A percentile compares a stretch with the other conserved stretches of the same genome.
Evolutionary conservation across 108 stramenopile species (phyloP).

Genomic region (Pseudonitzschia multistriata): DNA sequence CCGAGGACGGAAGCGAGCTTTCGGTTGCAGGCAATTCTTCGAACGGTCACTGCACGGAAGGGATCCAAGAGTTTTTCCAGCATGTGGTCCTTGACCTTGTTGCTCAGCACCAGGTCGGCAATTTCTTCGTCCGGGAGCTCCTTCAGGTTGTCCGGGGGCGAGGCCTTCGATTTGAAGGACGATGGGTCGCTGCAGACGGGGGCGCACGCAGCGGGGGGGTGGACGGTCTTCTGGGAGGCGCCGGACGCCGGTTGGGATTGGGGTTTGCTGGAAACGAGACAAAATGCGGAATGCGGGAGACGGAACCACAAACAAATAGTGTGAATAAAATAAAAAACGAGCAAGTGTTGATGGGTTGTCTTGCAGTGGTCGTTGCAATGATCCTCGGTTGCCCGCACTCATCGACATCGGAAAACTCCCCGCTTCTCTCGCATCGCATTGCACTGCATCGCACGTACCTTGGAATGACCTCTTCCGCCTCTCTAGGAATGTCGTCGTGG

Average conservation of each 20-base stretch:
- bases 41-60: slow-evolving; percentile 88
- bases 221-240: slow-evolving; percentile 39
- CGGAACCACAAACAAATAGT: neutral
- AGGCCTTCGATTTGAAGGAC: slow-evolving; percentile 39
- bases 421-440: no score
- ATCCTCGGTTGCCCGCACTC: no score
- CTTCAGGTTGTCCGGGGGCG: slow-evolving; percentile 34
- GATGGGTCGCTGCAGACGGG: slow-evolving; percentile 75
- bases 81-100: slow-evolving; percentile 92
- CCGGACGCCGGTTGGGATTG: neutral
- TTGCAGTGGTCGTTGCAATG: no score
- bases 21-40: slow-evolving; percentile 69
- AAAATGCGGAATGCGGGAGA: neutral
- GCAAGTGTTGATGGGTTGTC: no score
- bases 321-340: neutral
- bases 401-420: no score
- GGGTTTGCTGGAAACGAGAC: neutral
- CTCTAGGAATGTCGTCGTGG: slow-evolving; percentile 37
- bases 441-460: no score
- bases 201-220: slow-evolving; percentile 62
- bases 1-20: slow-evolving; percentile 58
- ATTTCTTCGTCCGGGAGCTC: slow-evolving; percentile 68
- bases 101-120: slow-evolving; percentile 67
- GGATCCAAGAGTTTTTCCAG: slow-evolving; percentile 92
- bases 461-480: slow-evolving; percentile 26